Base-by-base conservation (phyloP, 371 early-diverging fungal species). In the Rhizomucor pusillus region DNA sequence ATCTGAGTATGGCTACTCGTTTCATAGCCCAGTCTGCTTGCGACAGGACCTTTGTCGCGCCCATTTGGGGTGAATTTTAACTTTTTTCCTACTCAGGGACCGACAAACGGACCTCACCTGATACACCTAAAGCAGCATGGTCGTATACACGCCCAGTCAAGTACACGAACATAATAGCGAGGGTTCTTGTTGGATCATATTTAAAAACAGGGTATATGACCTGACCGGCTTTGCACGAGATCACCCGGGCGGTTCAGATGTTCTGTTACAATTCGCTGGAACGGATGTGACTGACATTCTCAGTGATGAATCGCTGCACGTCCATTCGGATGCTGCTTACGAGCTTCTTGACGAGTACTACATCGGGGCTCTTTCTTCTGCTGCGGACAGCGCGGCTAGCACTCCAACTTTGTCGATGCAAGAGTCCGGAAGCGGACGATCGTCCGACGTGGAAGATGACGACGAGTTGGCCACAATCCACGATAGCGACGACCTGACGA, bases 261-360 rank as follows among this genome's bases (percentile, higher is more conserved):
- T 84, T 47, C 73, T 94, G 54, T 62, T 90, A 63, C 79, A 90
- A 71, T 90, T 82, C 79, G 88, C 85, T 48, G 89, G 92, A 29
- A 68, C 78, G 18, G 91, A 92, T 62, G 66, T 91, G 16, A 82
- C 85, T 0, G 65, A 59, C 22, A 71, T 85, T 13, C 78, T 98
- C 79, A 63, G 77, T 41, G 95, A 97, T 67, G 65, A 71, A 36
- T 54, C 63, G 52, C 68, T 80, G 58, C 97, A 98, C 66, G 50
- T 63, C 9, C 98, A 98, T 69, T 90, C 93, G 4, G 87, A 89
- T 14, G 79, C 86, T 0, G 95, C 97, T 5, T 93, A 90, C 69
- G 86, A 87, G 34, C 71, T 97, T 51, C 78, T 98, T 37, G 81
- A 80, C 20, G 92, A 90, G 51, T 86, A 88, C 61, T 82, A 71